phyloP scores from a whole-genome alignment of 345 rosid species.

The Carallia brachiata region DNA sequence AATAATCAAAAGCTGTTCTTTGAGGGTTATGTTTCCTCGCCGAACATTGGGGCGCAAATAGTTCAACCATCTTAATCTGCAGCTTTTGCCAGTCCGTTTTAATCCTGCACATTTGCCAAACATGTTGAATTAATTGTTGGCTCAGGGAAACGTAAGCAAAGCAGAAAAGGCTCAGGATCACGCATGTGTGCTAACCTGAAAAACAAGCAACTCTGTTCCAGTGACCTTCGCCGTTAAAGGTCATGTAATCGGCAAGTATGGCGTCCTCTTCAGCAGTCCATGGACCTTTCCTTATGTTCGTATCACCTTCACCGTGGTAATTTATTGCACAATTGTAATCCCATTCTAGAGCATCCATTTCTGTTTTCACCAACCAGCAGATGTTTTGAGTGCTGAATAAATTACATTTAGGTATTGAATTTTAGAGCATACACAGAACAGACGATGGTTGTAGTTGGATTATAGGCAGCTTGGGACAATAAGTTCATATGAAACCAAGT shows the following conservation, averaged over 20 bases:
- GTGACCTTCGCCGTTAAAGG: conserved; percentile 77
- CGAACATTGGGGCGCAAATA: conserved; percentile 81
- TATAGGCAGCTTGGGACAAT: neutral
- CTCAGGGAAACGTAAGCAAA: too few species aligned
- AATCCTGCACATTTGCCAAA: conserved; percentile 46
- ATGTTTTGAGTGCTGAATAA: neutral
- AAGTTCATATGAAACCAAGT: neutral
- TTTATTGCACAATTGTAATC: conserved; percentile 24
- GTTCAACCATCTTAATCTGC: conserved; percentile 90
- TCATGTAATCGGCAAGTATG: conserved; percentile 51
- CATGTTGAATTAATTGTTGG: neutral
- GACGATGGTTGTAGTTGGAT: neutral
- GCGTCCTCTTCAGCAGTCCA: conserved; percentile 86
- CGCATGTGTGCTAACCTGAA: conserved; percentile 38
- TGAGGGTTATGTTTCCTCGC: conserved; percentile 79
- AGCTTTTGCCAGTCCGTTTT: conserved; percentile 88
- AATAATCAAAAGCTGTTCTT: conserved; percentile 79
- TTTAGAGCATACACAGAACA: neutral
- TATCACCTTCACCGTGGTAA: conserved; percentile 35
- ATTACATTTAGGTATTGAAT: neutral
- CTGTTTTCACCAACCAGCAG: neutral
- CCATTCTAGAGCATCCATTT: conserved; percentile 46
- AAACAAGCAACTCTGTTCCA: conserved; percentile 77
- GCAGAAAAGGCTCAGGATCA: too few species aligned
- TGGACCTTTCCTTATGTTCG: conserved; percentile 71